Conservation (phyloP, 768 basidiomycete genomes). For the Rhizopogon roseolus region DNA sequence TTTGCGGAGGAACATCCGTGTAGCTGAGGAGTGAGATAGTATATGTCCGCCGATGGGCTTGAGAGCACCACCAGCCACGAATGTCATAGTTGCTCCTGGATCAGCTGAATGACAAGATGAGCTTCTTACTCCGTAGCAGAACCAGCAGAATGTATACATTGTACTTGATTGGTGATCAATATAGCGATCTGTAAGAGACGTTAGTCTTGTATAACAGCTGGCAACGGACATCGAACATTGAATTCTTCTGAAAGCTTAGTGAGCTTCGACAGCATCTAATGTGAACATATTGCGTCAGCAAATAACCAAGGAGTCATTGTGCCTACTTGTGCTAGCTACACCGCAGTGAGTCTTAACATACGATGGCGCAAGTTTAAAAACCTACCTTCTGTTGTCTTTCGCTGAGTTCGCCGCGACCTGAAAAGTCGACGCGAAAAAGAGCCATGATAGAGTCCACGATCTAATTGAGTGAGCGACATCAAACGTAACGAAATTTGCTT, state of each 20-base stretch:
- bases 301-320: slow-evolving; percentile 1
- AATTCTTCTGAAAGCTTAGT: slow-evolving; percentile 91
- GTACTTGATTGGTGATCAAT: slow-evolving; percentile 90
- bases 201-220: background rate
- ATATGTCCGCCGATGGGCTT: slow-evolving; percentile 92
- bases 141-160: slow-evolving; percentile 44
- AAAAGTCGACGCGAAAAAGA: slow-evolving; percentile 89
- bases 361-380: background rate
- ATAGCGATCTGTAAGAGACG: slow-evolving; percentile 59
- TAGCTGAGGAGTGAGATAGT: slow-evolving; percentile 83
- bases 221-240: slow-evolving; percentile 47
- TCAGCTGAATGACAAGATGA: slow-evolving; percentile 51
- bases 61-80: slow-evolving; percentile 88
- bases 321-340: slow-evolving; percentile 75
- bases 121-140: background rate
- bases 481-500: background rate
- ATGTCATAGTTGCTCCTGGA: slow-evolving; percentile 92
- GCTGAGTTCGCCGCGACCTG: slow-evolving; percentile 89
- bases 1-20: slow-evolving; percentile 84
- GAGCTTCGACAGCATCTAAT: slow-evolving; percentile 84
- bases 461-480: slow-evolving; percentile 32
- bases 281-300: background rate
- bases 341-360: slow-evolving; percentile 7
- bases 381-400: slow-evolving; percentile 87
- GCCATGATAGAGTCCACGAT: slow-evolving; percentile 98